phyloP scores from a whole-genome alignment of 345 rosid species.

The Lepidium aucheri region DNA sequence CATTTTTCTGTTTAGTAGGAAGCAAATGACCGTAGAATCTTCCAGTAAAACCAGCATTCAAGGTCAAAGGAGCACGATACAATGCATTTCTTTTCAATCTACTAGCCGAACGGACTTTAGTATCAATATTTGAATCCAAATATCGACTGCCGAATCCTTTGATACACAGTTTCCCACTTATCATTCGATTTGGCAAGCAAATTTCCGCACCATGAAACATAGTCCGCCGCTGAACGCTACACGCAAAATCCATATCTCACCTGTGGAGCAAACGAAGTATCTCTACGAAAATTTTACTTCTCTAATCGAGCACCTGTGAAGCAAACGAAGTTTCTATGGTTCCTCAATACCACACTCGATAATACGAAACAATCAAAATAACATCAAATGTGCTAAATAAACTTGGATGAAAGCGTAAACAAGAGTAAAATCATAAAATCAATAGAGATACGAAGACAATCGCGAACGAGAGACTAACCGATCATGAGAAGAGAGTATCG shows the following conservation, averaged over 20 bases:
- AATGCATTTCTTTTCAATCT: constrained; percentile 24
- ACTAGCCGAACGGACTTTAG: constrained; percentile 16
- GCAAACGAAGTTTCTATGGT: neutral
- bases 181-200: constrained; percentile 23
- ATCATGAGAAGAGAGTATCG: constrained; percentile 1
- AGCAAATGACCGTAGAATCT: constrained; percentile 27
- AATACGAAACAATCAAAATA: neutral
- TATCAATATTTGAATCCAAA: constrained; percentile 14
- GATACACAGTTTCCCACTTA: neutral
- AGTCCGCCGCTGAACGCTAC: constrained; percentile 41
- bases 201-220: constrained; percentile 28
- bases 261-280: neutral
- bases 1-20: constrained; percentile 21
- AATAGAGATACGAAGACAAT: neutral
- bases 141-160: constrained; percentile 28
- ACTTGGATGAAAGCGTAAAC: neutral
- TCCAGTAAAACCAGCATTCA: constrained; percentile 24
- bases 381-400: neutral
- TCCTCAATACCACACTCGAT: neutral
- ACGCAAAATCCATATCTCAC: constrained; percentile 53
- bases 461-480: neutral
- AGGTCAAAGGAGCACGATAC: constrained; percentile 16
- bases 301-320: neutral
- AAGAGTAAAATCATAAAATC: neutral
- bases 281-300: neutral